Percentiles rank a stretch among this genome's conserved stretches.
phyloP scores from a whole-genome alignment of 306 rosid species.

The Bauhinia variegata region DNA sequence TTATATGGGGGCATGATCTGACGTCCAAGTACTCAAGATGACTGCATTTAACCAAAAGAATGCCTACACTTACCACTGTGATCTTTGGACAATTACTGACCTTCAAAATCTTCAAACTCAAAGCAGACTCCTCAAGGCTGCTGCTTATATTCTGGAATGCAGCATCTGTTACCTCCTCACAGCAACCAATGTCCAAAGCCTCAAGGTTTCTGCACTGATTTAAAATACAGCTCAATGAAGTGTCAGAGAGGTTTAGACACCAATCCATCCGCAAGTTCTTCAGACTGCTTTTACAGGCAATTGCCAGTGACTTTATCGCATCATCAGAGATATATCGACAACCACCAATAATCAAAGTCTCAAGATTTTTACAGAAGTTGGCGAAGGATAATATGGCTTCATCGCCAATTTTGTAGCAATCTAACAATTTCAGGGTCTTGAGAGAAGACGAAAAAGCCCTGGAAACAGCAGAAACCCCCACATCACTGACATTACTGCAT shows the following conservation, averaged over 20 bases:
- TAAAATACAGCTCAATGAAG: conserved; percentile 72
- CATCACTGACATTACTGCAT: conserved; percentile 78
- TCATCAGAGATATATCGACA: conserved; percentile 77
- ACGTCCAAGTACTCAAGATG: conserved; percentile 80
- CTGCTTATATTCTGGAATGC: conserved; percentile 66
- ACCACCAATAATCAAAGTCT: conserved; percentile 82
- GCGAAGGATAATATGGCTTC: conserved; percentile 63
- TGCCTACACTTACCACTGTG: conserved; percentile 70
- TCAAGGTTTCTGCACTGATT: conserved; percentile 69
- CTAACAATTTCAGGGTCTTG: conserved; percentile 75
- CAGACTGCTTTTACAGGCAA: conserved; percentile 61
- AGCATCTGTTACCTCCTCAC: conserved; percentile 87
- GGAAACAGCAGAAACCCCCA: conserved; percentile 68
- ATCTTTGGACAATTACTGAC: conserved; percentile 82
- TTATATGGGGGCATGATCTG: conserved; percentile 80
- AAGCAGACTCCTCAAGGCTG: conserved; percentile 47
- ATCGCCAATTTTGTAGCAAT: conserved; percentile 82
- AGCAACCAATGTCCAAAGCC: conserved; percentile 88
- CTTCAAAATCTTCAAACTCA: conserved; percentile 76
- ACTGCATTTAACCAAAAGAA: conserved; percentile 65
- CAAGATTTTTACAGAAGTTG: conserved; percentile 65
- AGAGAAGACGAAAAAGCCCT: conserved; percentile 71
- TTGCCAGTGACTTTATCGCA: conserved; percentile 63
- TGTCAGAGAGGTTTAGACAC: conserved; percentile 76
- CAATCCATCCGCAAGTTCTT: conserved; percentile 91